These are phyloP conservation scores for Microsporum ferrugineum DNA, from an alignment of 2,329 filamentous ascomycete species.

Conservation along the genomic window DNA sequence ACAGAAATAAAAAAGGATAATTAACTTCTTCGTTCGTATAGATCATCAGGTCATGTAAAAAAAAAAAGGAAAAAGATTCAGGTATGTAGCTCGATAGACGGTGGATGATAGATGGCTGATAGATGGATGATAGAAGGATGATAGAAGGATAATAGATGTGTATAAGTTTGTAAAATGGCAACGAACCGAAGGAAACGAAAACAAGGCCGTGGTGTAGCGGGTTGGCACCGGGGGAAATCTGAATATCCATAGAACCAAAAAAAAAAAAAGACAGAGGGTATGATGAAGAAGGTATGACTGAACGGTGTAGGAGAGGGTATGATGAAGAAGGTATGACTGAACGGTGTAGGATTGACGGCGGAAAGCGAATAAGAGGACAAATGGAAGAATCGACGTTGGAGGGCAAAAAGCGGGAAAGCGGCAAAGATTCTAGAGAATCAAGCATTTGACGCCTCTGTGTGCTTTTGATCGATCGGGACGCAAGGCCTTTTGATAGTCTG, in stretches of 20 bases:
- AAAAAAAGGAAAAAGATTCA: neutral
- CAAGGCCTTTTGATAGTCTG: slow-evolving; percentile 31
- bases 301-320: neutral
- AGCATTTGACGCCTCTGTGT: slow-evolving; percentile 29
- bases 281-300: neutral
- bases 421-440: slow-evolving; percentile 25
- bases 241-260: neutral
- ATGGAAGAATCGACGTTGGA: neutral
- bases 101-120: neutral
- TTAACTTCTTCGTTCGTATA: slow-evolving; percentile 8
- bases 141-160: neutral
- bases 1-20: slow-evolving; percentile 1
- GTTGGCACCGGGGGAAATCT: neutral
- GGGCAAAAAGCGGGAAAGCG: neutral
- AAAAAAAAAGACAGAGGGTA: neutral
- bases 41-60: slow-evolving; percentile 6
- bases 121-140: neutral
- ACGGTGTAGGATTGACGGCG: neutral
- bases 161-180: neutral
- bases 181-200: neutral
- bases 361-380: neutral
- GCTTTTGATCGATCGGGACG: slow-evolving; percentile 28
- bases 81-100: neutral
- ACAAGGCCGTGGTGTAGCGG: neutral
- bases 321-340: neutral